Conservation (phyloP, 1,139 yeast genomes). For the Kodamaea ohmeri region DNA sequence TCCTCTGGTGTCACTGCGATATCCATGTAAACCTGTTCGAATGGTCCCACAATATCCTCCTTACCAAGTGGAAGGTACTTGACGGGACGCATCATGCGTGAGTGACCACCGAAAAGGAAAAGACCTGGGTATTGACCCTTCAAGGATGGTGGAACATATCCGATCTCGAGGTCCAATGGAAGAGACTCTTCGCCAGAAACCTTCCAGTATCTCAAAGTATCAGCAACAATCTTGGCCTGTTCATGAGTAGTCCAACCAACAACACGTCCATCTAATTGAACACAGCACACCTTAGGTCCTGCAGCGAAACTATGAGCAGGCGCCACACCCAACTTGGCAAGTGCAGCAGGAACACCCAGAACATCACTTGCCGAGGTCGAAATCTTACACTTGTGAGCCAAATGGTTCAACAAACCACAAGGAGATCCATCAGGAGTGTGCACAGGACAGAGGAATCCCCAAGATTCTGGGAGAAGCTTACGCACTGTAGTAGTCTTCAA, state of each 20-base stretch:
- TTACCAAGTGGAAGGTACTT: constrained; percentile 82
- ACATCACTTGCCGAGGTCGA: constrained; percentile 78
- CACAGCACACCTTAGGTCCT: constrained; percentile 84
- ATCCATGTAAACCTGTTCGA: constrained; percentile 96
- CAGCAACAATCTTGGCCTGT: constrained; percentile 83
- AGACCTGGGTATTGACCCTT: constrained; percentile 98
- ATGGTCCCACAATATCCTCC: constrained; percentile 90
- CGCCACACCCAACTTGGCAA: constrained; percentile 76
- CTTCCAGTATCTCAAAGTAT: constrained; percentile 90
- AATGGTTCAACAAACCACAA: constrained; percentile 95
- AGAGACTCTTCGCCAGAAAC: constrained; percentile 74
- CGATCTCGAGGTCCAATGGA: constrained; percentile 86
- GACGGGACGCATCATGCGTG: constrained; percentile 96
- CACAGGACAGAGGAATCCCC: constrained; percentile 99
- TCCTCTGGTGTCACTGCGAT: constrained; percentile 94
- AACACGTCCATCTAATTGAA: constrained; percentile 88
- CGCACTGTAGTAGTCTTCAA: constrained; percentile 96
- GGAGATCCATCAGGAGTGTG: constrained; percentile 99
- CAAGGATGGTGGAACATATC: constrained; percentile 90
- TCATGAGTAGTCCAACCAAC: constrained; percentile 94
- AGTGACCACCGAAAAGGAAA: constrained; percentile 82
- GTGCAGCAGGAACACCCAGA: constrained; percentile 61
- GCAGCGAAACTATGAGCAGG: constrained; percentile 79
- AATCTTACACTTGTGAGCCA: constrained; percentile 90
- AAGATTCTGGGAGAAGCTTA: constrained; percentile 92